Base-by-base conservation (phyloP, 768 basidiomycete species). In the Auricularia cornea region DNA sequence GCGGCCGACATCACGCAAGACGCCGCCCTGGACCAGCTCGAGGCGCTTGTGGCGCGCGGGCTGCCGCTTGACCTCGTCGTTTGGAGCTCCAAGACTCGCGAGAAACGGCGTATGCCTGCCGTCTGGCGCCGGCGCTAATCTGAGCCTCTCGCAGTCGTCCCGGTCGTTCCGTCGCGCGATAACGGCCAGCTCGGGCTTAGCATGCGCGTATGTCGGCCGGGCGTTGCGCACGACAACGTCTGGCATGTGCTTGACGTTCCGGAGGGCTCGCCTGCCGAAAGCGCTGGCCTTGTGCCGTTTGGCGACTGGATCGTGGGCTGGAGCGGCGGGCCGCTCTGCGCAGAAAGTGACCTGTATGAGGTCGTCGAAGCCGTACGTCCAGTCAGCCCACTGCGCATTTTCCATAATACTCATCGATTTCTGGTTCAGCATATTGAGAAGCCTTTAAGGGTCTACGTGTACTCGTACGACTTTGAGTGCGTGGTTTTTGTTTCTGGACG, bases 241-340 rank as follows among this genome's bases (percentile, higher is more conserved):
- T 99, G 97, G 95, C 97, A 98, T 74, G 94, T 99, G 44, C 80
- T 99, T 56, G 97, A 99, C 71, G 94, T 99, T 16, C 77, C 96
- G 44, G 96, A 99, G 73, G 96, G 94, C 26, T 92, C 89, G 66
- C 97, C 97, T 6, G 97, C 96, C 10, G 95, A 98, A 78, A 92
- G 89, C 70, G 94, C 94, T 5, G 96, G 95, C 3, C 84, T 98
- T 11, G 97, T 99, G 23, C 96, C 96, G 1, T 95, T 92, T 78
- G 81, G 83, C 32, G 84, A 86, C 73, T 87, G 84, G 78, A 84
- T 86, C 67, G 78, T 88, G 70, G 96, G 96, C 23, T 99, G 96
- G 91, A 92, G 93, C 18, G 96, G 97, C 12, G 96, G 97, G 8
- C 88, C 91, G 3, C 77, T 99, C 56, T 83, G 87, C 65, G 87